phyloP scores from a whole-genome alignment of 208 protist species.

The Trichomonas tenax region DNA sequence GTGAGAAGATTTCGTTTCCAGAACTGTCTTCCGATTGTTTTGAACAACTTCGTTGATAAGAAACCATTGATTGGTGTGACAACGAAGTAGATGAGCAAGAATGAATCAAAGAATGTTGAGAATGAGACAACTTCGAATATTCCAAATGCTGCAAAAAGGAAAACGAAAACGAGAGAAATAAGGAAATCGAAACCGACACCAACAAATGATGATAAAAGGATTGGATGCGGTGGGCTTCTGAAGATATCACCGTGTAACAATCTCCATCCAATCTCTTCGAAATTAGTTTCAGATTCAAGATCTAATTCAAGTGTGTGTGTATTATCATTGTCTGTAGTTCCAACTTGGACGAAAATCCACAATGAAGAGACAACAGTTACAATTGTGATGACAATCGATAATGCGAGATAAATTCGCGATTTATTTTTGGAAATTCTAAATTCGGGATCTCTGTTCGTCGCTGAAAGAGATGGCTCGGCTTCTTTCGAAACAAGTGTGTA shows the following conservation, averaged over 20 bases:
- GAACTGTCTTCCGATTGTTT: neutral
- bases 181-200: neutral
- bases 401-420: neutral
- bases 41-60: neutral
- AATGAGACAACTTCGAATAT: neutral
- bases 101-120: neutral
- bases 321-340: neutral
- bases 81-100: neutral
- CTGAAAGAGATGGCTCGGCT: neutral
- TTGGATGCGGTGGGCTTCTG: neutral
- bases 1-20: neutral
- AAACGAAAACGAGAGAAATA: neutral
- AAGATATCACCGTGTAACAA: constrained; percentile 34
- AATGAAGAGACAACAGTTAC: neutral
- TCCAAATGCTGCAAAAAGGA: neutral
- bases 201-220: neutral
- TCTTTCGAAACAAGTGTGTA: neutral
- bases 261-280: constrained; percentile 25
- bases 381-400: neutral
- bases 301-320: too few relatives aligned
- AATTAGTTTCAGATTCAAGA: neutral
- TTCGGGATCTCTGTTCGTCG: neutral
- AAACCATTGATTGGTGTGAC: neutral
- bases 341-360: neutral
- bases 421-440: neutral